Evolutionary conservation across 23 red algal species (phyloP).

Genomic region (Agarophyton chilense): DNA sequence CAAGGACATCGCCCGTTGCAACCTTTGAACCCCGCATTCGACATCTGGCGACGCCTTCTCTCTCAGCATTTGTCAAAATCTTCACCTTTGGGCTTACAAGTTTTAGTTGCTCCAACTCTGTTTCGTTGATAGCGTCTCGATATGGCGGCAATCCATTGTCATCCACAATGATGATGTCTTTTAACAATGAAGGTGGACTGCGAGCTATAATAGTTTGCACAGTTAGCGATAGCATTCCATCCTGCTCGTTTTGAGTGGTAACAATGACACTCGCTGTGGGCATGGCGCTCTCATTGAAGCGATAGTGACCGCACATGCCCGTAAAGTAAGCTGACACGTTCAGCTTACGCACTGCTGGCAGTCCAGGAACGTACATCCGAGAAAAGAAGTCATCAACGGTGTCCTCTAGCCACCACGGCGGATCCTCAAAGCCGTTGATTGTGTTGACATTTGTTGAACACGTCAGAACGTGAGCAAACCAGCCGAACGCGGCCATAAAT

Average conservation of each 20-base stretch:
- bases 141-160: constrained; percentile 40
- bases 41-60: constrained; percentile 60
- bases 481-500: constrained; percentile 38
- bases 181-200: constrained; percentile 46
- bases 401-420: constrained; percentile 63
- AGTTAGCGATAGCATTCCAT: constrained; percentile 52
- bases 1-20: constrained; percentile 64
- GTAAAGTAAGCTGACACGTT: constrained; percentile 56
- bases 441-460: neutral
- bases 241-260: constrained; percentile 71
- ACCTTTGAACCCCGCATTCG: constrained; percentile 47
- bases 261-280: constrained; percentile 50
- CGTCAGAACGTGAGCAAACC: neutral
- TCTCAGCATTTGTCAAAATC: constrained; percentile 29
- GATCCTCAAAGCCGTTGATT: constrained; percentile 12
- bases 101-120: constrained; percentile 43
- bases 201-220: constrained; percentile 56
- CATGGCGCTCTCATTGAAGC: constrained; percentile 54
- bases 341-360: constrained; percentile 37
- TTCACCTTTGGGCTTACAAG: constrained; percentile 22
- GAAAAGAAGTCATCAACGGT: constrained; percentile 58
- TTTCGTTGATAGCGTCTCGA: constrained; percentile 43
- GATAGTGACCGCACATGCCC: constrained; percentile 72
- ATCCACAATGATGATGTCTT: constrained; percentile 69
- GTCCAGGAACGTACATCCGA: constrained; percentile 18